Evolutionary conservation across 176 grass and related monocot species (phyloP).

Genomic region (Areca catechu): DNA sequence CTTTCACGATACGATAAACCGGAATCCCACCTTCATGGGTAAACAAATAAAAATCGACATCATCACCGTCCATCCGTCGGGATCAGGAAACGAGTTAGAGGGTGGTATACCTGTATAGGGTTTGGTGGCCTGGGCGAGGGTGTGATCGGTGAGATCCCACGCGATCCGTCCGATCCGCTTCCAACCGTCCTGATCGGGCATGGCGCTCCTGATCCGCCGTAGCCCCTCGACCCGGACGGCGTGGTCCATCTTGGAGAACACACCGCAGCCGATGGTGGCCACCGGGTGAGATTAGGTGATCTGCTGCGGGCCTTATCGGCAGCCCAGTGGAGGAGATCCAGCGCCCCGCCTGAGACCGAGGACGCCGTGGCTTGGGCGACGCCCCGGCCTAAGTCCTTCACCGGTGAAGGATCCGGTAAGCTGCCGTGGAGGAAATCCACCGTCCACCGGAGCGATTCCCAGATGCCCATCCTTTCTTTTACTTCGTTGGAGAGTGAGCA

Average conservation of each 20-base stretch:
- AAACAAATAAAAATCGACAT: constrained; percentile 1
- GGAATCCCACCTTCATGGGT: constrained; percentile 13
- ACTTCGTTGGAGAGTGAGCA: neutral
- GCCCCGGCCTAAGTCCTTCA: too few relatives aligned
- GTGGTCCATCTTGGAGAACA: neutral
- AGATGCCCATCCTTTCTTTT: constrained; percentile 16
- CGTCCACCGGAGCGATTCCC: constrained; percentile 1
- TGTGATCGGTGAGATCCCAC: constrained; percentile 9
- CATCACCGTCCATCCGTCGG: neutral
- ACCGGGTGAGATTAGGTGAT: neutral
- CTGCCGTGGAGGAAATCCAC: neutral
- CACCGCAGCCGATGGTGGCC: neutral
- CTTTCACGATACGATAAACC: constrained; percentile 3
- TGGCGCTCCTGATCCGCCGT: neutral
- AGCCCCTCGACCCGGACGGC: neutral
- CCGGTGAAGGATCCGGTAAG: too few relatives aligned
- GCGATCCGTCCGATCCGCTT: constrained; percentile 8
- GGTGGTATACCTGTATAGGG: constrained; percentile 5
- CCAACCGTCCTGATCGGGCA: constrained; percentile 15
- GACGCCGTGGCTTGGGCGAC: too few relatives aligned
- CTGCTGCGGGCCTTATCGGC: neutral
- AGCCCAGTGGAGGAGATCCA: neutral
- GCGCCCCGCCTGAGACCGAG: too few relatives aligned
- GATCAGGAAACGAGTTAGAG: neutral
- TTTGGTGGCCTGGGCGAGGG: constrained; percentile 4